Conservation (phyloP, 2,329 filamentous ascomycete genomes). For the Drechmeria coniospora region DNA sequence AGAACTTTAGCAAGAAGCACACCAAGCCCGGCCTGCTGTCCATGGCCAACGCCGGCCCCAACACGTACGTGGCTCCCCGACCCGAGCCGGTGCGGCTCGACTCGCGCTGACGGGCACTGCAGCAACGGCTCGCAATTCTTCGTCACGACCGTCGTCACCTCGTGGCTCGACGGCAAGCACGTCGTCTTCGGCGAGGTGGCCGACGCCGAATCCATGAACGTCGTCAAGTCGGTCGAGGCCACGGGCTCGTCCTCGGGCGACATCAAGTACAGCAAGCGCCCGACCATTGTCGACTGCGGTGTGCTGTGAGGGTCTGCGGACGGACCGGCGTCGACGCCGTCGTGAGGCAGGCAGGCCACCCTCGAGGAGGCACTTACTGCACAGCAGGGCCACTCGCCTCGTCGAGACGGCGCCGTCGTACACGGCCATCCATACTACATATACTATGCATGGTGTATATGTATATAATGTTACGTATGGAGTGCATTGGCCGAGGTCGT, state of each 20-base stretch:
- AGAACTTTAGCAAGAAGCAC: conserved; percentile 78
- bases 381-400: no score
- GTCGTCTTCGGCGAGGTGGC: conserved; percentile 70
- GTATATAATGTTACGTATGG: no score
- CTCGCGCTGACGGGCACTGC: conserved; percentile 20
- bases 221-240: conserved; percentile 48
- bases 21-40: conserved; percentile 63
- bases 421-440: no score
- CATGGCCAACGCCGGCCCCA: conserved; percentile 90
- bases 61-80: conserved; percentile 50
- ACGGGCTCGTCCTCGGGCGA: conserved; percentile 39
- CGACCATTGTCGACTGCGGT: conserved; percentile 34
- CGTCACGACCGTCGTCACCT: conserved; percentile 81
- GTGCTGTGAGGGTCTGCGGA: no score
- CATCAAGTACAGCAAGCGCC: conserved; percentile 39
- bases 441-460: no score
- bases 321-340: no score
- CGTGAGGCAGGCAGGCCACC: no score
- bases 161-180: conserved; percentile 72
- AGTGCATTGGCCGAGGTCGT: no score
- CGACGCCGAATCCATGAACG: conserved; percentile 28
- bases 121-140: conserved; percentile 99
- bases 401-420: no score
- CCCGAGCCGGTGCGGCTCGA: no score
- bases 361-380: no score